Conservation (phyloP, 1,139 yeast genomes). For the Debaryomyces nepalensis region DNA sequence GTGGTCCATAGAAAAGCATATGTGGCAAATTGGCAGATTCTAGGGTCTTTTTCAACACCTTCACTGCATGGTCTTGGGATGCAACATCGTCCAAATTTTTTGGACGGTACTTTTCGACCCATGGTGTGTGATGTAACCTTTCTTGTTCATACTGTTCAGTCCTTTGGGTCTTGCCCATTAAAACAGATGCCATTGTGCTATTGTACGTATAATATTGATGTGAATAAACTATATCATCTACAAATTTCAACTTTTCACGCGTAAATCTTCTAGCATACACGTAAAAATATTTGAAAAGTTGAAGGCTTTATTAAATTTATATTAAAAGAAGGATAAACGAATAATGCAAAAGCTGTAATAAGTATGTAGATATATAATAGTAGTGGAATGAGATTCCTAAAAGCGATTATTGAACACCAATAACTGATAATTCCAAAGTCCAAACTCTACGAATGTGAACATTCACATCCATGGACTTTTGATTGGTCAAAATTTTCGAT, state of each 20-base stretch:
- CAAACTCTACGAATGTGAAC: conserved; percentile 82
- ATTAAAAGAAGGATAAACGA: conserved; percentile 1
- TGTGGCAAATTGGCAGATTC: conserved; percentile 88
- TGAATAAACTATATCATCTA: too few relatives aligned
- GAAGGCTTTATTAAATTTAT: conserved; percentile 1
- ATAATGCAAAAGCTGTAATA: conserved; percentile 1
- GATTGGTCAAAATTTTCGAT: conserved; percentile 28
- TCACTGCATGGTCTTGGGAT: conserved; percentile 89
- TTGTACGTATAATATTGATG: background rate
- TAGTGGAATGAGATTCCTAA: background rate
- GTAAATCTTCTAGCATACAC: conserved; percentile 3
- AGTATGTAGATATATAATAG: background rate
- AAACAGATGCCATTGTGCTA: conserved; percentile 18
- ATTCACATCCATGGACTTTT: conserved; percentile 38
- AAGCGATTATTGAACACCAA: conserved; percentile 52
- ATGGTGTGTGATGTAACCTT: conserved; percentile 61
- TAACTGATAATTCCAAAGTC: conserved; percentile 76
- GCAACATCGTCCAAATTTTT: conserved; percentile 81
- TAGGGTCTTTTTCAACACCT: conserved; percentile 79
- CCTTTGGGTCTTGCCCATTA: conserved; percentile 22
- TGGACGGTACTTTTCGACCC: conserved; percentile 89
- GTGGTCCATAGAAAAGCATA: conserved; percentile 96
- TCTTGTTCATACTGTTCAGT: conserved; percentile 45
- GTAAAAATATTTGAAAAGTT: background rate
- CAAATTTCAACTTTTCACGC: conserved; percentile 6